Conservation (phyloP, 768 basidiomycete species). For the Amanita polypyramis region DNA sequence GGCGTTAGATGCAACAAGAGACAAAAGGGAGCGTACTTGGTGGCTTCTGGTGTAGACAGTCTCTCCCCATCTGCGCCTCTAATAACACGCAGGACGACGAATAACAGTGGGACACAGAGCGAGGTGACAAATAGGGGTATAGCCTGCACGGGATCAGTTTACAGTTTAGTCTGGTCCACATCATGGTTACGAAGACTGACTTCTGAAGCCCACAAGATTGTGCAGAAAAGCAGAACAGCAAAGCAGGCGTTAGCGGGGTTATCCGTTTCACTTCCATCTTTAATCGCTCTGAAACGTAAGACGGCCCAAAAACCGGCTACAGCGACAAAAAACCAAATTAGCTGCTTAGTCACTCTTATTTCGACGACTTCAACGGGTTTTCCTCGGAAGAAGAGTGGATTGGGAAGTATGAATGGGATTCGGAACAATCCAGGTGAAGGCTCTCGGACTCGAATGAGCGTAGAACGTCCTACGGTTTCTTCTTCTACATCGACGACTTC, state of each 20-base stretch:
- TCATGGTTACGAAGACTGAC: slow-evolving; percentile 26
- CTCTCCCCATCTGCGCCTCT: slow-evolving; percentile 44
- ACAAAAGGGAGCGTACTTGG: slow-evolving; percentile 47
- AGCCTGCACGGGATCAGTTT: slow-evolving; percentile 39
- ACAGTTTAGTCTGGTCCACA: not conserved
- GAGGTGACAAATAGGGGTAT: slow-evolving; percentile 98
- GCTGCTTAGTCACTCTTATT: slow-evolving; percentile 41
- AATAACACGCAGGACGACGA: slow-evolving; percentile 79
- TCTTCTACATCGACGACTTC: not conserved
- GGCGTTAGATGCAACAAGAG: not conserved
- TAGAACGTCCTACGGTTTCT: slow-evolving; percentile 23
- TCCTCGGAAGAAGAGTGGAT: slow-evolving; percentile 1
- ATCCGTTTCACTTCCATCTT: slow-evolving; percentile 32
- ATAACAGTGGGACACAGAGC: slow-evolving; percentile 74
- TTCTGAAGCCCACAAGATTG: slow-evolving; percentile 95
- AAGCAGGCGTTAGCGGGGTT: slow-evolving; percentile 71
- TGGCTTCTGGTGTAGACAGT: slow-evolving; percentile 57
- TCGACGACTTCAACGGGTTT: slow-evolving; percentile 22
- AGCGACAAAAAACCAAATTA: slow-evolving; percentile 48
- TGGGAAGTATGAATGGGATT: slow-evolving; percentile 40
- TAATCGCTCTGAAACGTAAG: slow-evolving; percentile 32
- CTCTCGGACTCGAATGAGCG: slow-evolving; percentile 27
- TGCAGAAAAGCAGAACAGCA: slow-evolving; percentile 82
- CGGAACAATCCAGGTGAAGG: slow-evolving; percentile 37
- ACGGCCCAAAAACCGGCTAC: slow-evolving; percentile 47